Conservation (phyloP, 495 filamentous ascomycete genomes). For the Neurospora sp. region DNA sequence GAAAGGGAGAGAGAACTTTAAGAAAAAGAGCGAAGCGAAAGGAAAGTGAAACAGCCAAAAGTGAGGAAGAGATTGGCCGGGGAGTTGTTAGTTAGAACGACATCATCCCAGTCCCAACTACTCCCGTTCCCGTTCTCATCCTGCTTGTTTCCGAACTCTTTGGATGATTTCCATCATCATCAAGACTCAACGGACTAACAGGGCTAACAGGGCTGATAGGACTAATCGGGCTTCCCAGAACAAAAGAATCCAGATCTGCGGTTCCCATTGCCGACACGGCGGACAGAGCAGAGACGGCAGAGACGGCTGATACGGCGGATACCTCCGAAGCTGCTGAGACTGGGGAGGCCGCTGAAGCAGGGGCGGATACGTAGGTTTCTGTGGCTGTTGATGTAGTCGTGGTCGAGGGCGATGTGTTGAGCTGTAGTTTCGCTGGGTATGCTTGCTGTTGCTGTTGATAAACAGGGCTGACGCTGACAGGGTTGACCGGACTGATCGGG, state of each 20-base stretch:
- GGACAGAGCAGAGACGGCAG: not conserved
- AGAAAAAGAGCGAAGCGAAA: not conserved
- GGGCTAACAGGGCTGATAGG: constrained; percentile 5
- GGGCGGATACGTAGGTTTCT: not conserved
- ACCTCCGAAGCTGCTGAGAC: not conserved
- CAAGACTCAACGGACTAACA: constrained; percentile 6
- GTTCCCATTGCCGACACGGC: not conserved
- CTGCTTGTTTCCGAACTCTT: not conserved
- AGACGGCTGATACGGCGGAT: not conserved
- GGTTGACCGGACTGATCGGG: not conserved
- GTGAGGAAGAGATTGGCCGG: too few species aligned
- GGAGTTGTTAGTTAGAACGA: too few species aligned
- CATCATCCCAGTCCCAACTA: not conserved
- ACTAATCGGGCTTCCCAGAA: constrained; percentile 1
- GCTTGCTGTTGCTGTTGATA: not conserved
- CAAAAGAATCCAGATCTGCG: not conserved
- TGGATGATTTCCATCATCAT: not conserved
- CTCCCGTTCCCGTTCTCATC: too few species aligned
- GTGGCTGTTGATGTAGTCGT: not conserved
- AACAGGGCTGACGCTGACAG: not conserved
- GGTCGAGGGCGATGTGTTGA: not conserved
- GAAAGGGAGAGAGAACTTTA: not conserved
- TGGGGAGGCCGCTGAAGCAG: not conserved
- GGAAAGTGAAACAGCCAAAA: too few species aligned
- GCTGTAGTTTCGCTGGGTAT: not conserved